Conservation (phyloP, 2,329 filamentous ascomycete genomes). For the Colletotrichum paranaense region DNA sequence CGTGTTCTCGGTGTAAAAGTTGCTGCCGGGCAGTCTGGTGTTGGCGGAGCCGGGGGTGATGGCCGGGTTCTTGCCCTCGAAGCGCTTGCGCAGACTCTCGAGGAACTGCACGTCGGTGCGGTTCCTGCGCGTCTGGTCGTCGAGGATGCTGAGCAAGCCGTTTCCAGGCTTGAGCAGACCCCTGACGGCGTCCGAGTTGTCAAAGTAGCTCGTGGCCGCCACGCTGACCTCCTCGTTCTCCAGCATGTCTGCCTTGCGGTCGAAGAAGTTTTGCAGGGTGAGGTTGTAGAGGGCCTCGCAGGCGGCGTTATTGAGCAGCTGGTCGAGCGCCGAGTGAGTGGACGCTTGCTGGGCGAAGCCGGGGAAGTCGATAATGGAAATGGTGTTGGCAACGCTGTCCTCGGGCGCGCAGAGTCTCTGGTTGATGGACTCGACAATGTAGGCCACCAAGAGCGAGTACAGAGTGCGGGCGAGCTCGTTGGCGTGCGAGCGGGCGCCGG, state of each 20-base stretch:
- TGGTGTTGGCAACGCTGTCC: slow-evolving; percentile 90
- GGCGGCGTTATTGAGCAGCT: slow-evolving; percentile 94
- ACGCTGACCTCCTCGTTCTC: slow-evolving; percentile 95
- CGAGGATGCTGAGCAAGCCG: slow-evolving; percentile 91
- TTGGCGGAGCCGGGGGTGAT: slow-evolving; percentile 83
- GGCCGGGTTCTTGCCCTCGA: slow-evolving; percentile 92
- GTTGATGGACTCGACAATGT: slow-evolving; percentile 93
- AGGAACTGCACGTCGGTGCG: slow-evolving; percentile 90
- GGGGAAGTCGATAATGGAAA: slow-evolving; percentile 96
- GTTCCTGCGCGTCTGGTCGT: slow-evolving; percentile 93
- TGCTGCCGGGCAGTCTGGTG: slow-evolving; percentile 84
- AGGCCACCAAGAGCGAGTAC: slow-evolving; percentile 93
- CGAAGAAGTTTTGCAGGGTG: slow-evolving; percentile 95
- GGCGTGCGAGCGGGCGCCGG: slow-evolving; percentile 89
- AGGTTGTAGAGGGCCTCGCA: slow-evolving; percentile 94
- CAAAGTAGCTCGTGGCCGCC: slow-evolving; percentile 94
- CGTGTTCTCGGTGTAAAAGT: slow-evolving; percentile 86
- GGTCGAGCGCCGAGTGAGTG: slow-evolving; percentile 88
- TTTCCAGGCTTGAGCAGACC: slow-evolving; percentile 93
- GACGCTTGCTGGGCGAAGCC: slow-evolving; percentile 89
- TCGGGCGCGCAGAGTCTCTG: slow-evolving; percentile 88
- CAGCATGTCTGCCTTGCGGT: slow-evolving; percentile 90
- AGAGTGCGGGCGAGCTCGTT: slow-evolving; percentile 94
- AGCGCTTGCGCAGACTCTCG: slow-evolving; percentile 90
- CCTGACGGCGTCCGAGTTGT: slow-evolving; percentile 94